These are phyloP conservation scores for Backusella mclennaniae DNA, from an alignment of 192 early-diverging fungal genomes.

Conservation along the genomic window DNA sequence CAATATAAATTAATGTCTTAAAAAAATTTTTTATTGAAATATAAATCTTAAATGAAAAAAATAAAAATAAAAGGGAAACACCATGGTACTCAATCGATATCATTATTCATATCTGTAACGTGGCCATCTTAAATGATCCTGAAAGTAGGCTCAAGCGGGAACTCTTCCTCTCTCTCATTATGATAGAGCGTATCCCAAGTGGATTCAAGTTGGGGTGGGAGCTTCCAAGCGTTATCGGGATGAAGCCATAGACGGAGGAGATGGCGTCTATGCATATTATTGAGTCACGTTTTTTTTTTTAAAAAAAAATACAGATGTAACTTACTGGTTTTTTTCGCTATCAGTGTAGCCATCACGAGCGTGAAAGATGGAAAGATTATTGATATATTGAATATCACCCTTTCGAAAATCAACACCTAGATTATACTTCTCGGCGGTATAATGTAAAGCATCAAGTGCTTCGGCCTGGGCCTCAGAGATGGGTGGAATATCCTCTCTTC, in stretches of 20 bases:
- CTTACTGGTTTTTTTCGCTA: conserved; percentile 28
- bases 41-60: too few species aligned
- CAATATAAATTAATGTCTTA: too few species aligned
- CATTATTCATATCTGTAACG: background rate
- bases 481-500: conserved; percentile 25
- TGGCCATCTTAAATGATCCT: background rate
- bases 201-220: conserved; percentile 17
- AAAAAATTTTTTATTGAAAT: too few species aligned
- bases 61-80: too few species aligned
- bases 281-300: too few species aligned
- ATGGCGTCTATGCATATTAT: conserved; percentile 16
- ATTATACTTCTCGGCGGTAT: conserved; percentile 26
- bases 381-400: conserved; percentile 33
- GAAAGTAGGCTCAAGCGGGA: conserved; percentile 27
- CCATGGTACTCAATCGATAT: too few species aligned
- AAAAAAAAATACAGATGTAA: background rate
- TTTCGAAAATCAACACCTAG: conserved; percentile 23
- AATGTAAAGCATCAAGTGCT: conserved; percentile 25
- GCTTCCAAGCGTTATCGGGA: conserved; percentile 23
- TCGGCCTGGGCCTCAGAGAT: conserved; percentile 30
- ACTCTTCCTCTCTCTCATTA: conserved; percentile 20
- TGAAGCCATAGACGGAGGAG: conserved; percentile 30
- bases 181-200: conserved; percentile 21
- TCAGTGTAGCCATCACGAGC: conserved; percentile 26
- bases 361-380: conserved; percentile 30